These are phyloP conservation scores for Petunia secreta DNA, from an alignment of 257 asterid genomes.

Conservation along the genomic window DNA sequence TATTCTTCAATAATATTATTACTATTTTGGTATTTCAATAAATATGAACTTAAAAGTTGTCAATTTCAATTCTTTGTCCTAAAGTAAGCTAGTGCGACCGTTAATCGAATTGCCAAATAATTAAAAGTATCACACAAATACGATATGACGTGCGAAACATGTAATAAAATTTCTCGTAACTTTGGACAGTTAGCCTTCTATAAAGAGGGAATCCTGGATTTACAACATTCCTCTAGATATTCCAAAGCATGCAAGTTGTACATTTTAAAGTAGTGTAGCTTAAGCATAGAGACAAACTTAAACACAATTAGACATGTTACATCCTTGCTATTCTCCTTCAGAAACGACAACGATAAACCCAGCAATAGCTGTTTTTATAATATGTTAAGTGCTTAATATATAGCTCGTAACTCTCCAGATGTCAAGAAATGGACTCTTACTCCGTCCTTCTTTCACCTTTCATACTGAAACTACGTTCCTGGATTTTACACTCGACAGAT, in stretches of 20 bases:
- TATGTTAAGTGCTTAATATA: constrained; percentile 8
- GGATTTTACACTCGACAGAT: not conserved
- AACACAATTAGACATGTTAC: constrained; percentile 1
- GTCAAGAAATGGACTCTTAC: not conserved
- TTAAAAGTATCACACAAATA: too few relatives aligned
- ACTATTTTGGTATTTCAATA: too few relatives aligned
- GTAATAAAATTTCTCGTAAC: too few relatives aligned
- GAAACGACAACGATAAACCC: not conserved
- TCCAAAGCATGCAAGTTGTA: not conserved
- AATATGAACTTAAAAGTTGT: too few relatives aligned
- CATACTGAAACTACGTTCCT: not conserved
- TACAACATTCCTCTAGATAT: not conserved
- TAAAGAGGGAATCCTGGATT: constrained; percentile 15
- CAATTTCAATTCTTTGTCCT: too few relatives aligned
- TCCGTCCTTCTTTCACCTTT: not conserved
- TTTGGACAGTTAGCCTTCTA: not conserved
- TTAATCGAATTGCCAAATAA: too few relatives aligned
- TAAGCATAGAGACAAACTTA: not conserved
- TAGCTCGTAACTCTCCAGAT: constrained; percentile 12
- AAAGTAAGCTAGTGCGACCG: too few relatives aligned
- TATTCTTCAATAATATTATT: too few relatives aligned
- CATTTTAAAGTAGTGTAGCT: not conserved
- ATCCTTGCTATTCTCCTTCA: not conserved
- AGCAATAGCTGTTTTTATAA: too few relatives aligned
- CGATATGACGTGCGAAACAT: too few relatives aligned